Base-by-base conservation (phyloP, 176 grass and related monocot species). In the Bromus sterilis region DNA sequence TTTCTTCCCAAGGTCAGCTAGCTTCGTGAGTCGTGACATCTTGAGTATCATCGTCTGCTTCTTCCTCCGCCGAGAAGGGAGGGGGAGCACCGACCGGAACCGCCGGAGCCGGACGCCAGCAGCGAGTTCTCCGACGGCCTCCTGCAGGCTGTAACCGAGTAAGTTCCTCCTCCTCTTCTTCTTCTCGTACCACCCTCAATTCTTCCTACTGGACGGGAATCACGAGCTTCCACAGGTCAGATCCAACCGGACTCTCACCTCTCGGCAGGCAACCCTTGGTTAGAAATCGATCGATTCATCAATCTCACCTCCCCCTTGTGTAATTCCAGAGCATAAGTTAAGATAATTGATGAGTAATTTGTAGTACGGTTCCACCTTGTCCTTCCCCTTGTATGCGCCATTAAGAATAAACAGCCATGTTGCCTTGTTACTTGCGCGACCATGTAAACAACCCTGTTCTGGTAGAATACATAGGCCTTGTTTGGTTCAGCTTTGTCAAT, bases 221-320 rank as follows among this genome's bases (percentile, higher is more conserved):
- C 68, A 48, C 8, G 66, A 29, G 5, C 44, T 40, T 41, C 82
- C 12, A 16, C 7, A 67, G 48, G 46, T 10, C 78, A 86, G 85
- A 86, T 86, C 85, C 80, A 26, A 5, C 69, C 53, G 34, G 71
- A 74, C n/a, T 35, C 8, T 58, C 26, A n/a, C 35, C 56, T 79
- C 32, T 26, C 48, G 6, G 67, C 11, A 30, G 21, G 44, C 25
- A 74, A 74, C 1, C 46, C 53, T 39, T 28, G 53, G 9, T 40
- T 6, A 5, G n/a, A 28, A 40, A 59, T 76, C 75, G 56, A 31
- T 44, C 58, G 56, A 21, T 61, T 2, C 13, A 71, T 28, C 37
- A 16, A 43, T 18, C 35, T 42, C 75, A 42, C 51, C 25, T 16
- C 18, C 18, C 71, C 36, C 24, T 26, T 12, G 25, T 23, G 18